Evolutionary conservation across 352 stramenopile species (phyloP), one percentile per base, ranked within the genome.

Genomic region (Plasmopara halstedii): DNA sequence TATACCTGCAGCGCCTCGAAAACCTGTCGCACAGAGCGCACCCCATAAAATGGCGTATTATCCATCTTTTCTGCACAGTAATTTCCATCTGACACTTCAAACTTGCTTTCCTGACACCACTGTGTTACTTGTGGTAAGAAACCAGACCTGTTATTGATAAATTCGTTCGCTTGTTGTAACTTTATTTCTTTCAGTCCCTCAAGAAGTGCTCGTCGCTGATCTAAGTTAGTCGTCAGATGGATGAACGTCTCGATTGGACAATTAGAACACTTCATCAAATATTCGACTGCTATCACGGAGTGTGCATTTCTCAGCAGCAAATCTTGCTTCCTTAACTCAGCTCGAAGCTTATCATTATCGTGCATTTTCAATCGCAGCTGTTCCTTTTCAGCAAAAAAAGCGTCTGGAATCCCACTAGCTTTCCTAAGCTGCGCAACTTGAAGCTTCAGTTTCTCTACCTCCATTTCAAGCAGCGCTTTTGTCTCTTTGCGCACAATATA

Each of bases 61-160:
- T 81, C 70, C 42, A 81, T 81, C 37, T 73, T 76, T 15, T 75
- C 59, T 10, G 58, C 73, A 43, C 62, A 81, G n/a, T 53, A 80
- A 39, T 86, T 61, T 21, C 72, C 69, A 4, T 58, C 50, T 0
- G 45, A 20, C 0, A 55, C 69, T 45, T 75, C 65, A 42, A 80
- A 86, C 21, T 72, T 68, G 33, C 50, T 37, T 34, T 80, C 68
- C 8, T 66, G 51, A 21, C 65, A 62, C 53, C 67, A 73, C 7
- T 47, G 52, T 38, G 56, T 67, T 11, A 56, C 35, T 7, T n/a
- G 27, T 3, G 55, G 61, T 22, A 70, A 7, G 7, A 47, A 37
- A 22, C 56, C 57, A 3, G 50, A 43, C 22, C 61, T 55, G 15
- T 70, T 60, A 9, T 44, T 59, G 6, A 74, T 57, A 10, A 74